Evolutionary conservation across 202 grass and related monocot species (phyloP), one percentile per base, ranked within the genome.

Genomic region (Elaeis oleifera): DNA sequence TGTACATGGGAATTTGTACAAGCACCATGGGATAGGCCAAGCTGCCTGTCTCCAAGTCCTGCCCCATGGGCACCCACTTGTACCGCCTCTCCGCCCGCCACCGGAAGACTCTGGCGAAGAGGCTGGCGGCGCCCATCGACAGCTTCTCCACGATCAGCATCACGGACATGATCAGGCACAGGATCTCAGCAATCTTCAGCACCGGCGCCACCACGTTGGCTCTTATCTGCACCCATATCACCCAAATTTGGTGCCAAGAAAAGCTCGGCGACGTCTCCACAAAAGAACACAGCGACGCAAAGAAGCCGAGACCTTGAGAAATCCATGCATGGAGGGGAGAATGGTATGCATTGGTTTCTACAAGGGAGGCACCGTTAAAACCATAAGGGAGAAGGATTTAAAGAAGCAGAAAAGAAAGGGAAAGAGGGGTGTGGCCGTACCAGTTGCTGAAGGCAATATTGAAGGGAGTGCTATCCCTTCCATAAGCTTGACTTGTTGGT

Each of bases 1-100:
- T 82, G 56, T 69, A 83, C 80, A 77, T 83, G 32, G 80, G 80
- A 16, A 83, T 73, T 39, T 83, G 80, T 0, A 83, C 74, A 18
- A 83, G 74, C 63, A 83, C 80, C 74, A 68, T 83, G 9, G 80
- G 80, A 16, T 68, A 73, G 39, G 54, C 68, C 7, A 18, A 53
- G 36, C 23, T 48, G n/a, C 80, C 80, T 4, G 50, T 31, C 65
- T 83, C 80, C 57, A 51, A 17, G 50, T 83, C 80, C 9, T 54
- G 28, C 16, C 18, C 62, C 16, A 83, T 52, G 2, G 80, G 68
- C 49, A 68, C 62, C 18, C 67, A 83, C 18, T 77, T 77, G 68
- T 83, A 83, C 31, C 65, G 49, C 62, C 74, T 16, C 24, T 69
- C 21, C 4, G 69, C 74, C 51, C 80, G 44, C 63, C 73, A 49